Evolutionary conservation across 345 rosid genomes (phyloP), one percentile per base, ranked within the genome.

Genomic region (Heritiera fomes): DNA sequence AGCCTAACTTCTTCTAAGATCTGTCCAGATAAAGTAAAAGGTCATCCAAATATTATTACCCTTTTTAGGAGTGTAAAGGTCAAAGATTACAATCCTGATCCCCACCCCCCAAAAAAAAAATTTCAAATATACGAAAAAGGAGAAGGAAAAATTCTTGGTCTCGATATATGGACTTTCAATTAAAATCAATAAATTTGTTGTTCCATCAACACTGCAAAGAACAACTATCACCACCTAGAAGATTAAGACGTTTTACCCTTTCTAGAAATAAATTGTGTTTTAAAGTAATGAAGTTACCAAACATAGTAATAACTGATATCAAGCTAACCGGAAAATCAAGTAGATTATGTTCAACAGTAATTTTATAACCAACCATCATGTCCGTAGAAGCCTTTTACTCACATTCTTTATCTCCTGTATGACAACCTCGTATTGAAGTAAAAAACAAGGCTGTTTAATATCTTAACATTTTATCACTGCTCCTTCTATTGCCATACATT

Each of bases 1-100:
- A 20, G 40, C 58, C 58, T 4, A 47, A 70, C 28, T 46, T 56
- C 62, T 58, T 67, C 74, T 28, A 69, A 69, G 2, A 5, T 13
- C 56, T 70, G 4, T 47, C 56, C n/a, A 7, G n/a, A 70, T 23
- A 7, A 69, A 23, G 18, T 23, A 47, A 28, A 70, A 70, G 74
- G 56, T 28, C 40, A 49, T 49, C 20, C 73, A 69, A 47, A 70
- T 70, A 32, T 14, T 68, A 46, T 68, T 40, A 15, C 23, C 72
- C 66, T 12, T 11, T 68, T 68, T n/a, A 62, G 41, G 18, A 30
- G 18, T 5, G 6, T 6, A 63, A 63, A 62, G 40, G 18, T 23
- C 14, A 23, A 23, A 23, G 17, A 61, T 28, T 28, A 1, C 5
- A 28, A 61, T 4, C 65, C 40, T 11, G 40, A 23, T 40, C 7